Evolutionary conservation across 108 stramenopile species (phyloP), one percentile per base, ranked within the genome.

Genomic region (Fragilaria crotonensis): DNA sequence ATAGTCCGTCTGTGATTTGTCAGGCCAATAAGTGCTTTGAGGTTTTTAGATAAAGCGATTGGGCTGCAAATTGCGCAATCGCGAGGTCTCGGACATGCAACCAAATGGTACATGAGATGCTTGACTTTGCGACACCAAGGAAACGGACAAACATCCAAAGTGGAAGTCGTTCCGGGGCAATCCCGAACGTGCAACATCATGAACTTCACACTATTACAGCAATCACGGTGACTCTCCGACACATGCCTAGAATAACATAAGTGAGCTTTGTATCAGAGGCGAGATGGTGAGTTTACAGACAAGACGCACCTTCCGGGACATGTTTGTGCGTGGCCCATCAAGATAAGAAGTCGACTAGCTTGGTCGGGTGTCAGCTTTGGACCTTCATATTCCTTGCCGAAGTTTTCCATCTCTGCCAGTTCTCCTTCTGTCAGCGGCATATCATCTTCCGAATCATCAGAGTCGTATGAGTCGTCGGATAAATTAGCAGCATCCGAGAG

Each of bases 131-230:
- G 78, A 70, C 95, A 95, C 95, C 95, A 95, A 23, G 87, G 86
- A 64, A 91, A 93, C n/a, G 87, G 89, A 61, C 95, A 95, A n/a
- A 83, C 66, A 60, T 90, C 85, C 52, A 73, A 80, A 22, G 84
- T 77, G 23, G 82, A 72, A 30, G 81, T 76, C 45, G 81, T 76
- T 32, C 94, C 94, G 4, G 83, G 74, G 69, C 95, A 95, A 70
- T 95, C 95, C 48, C 95, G 71, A 41, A 91, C 85, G 62, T 95
- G 95, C 18, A 95, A 71, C 91, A 95, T 93, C 71, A 95, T 72
- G 55, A 75, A 95, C 66, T 93, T 93, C 21, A 72, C 73, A 53
- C 74, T 83, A 30, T 71, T 71, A 58, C 95, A 95, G 41, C 89
- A 76, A 45, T 89, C 84, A 59, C 67, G 71, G 45, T 93, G 89